phyloP scores from a whole-genome alignment of 345 rosid genomes.

The Citropsis articulata region DNA sequence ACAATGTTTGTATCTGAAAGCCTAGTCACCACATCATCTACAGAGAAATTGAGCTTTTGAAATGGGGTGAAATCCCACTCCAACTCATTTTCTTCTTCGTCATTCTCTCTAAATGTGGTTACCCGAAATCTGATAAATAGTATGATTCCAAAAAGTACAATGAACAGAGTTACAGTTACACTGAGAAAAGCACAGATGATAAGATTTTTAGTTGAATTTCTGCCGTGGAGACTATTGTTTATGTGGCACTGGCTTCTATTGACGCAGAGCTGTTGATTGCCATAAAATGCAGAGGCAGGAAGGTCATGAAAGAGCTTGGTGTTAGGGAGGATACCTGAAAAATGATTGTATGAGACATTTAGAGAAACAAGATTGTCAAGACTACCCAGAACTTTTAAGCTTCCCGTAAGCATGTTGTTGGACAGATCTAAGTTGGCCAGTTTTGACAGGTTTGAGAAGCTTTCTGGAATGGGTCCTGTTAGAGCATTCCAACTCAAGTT shows the following conservation, averaged over 20 bases:
- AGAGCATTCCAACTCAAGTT: conserved; percentile 64
- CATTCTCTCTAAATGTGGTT: conserved; percentile 15
- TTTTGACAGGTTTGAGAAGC: conserved; percentile 53
- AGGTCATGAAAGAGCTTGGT: conserved; percentile 56
- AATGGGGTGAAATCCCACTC: conserved; percentile 65
- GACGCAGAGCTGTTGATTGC: conserved; percentile 52
- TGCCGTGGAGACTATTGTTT: conserved; percentile 18
- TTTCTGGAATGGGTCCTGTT: conserved; percentile 53
- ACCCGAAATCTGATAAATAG: conserved; percentile 36
- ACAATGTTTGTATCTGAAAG: conserved; percentile 52
- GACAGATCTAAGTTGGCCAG: conserved; percentile 66
- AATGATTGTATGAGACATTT: conserved; percentile 56
- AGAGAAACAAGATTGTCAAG: conserved; percentile 66
- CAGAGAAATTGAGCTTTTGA: conserved; percentile 60
- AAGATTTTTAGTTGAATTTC: conserved; percentile 33
- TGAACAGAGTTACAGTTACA: conserved; percentile 28
- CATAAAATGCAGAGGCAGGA: conserved; percentile 39
- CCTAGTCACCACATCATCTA: conserved; percentile 42
- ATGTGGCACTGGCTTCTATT: conserved; percentile 34
- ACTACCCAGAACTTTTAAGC: conserved; percentile 32
- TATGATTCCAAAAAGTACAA: conserved; percentile 33
- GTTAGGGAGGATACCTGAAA: conserved; percentile 59
- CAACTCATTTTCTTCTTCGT: conserved; percentile 35
- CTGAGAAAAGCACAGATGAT: conserved; percentile 42
- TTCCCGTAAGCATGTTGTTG: conserved; percentile 50